Percentiles rank a stretch among this genome's conserved stretches.
Conservation (phyloP, 2,329 filamentous ascomycete genomes). For the Penicillium sp. region DNA sequence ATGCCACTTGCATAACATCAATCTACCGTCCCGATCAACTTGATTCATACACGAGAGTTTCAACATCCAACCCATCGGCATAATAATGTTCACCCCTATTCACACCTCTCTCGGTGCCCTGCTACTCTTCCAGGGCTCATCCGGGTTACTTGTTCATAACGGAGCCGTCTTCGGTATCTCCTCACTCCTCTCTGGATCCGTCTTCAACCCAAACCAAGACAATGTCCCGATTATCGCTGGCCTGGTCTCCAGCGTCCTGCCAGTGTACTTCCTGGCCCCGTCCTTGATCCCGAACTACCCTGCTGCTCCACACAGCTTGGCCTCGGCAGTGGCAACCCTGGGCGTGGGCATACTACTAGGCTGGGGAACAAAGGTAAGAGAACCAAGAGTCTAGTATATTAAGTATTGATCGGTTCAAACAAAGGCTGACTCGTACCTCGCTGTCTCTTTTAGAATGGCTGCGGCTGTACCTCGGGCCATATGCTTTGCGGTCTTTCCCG, state of each 20-base stretch:
- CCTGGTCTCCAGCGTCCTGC: slow-evolving; percentile 52
- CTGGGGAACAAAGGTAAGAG: slow-evolving; percentile 59
- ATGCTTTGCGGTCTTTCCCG: slow-evolving; percentile 61
- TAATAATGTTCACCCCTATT: slow-evolving; percentile 59
- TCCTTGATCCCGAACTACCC: slow-evolving; percentile 54
- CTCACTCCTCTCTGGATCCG: slow-evolving; percentile 51
- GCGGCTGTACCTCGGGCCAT: slow-evolving; percentile 62
- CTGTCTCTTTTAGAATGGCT: slow-evolving; percentile 45
- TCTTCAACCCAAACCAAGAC: slow-evolving; percentile 49
- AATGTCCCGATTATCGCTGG: slow-evolving; percentile 55
- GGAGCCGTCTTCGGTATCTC: slow-evolving; percentile 59
- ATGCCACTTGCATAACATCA: slow-evolving; percentile 11
- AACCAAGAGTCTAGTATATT: neutral
- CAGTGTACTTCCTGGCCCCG: slow-evolving; percentile 51
- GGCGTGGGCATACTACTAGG: slow-evolving; percentile 55
- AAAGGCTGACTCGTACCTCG: slow-evolving; percentile 2
- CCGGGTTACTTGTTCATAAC: slow-evolving; percentile 58
- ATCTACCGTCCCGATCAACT: slow-evolving; percentile 8
- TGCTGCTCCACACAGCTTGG: slow-evolving; percentile 41
- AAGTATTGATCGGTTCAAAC: neutral
- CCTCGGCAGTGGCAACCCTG: slow-evolving; percentile 46
- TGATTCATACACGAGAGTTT: neutral
- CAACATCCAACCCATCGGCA: neutral
- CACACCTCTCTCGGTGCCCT: slow-evolving; percentile 59
- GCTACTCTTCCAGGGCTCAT: slow-evolving; percentile 58